These are phyloP conservation scores for Monosporascus sp. DNA, from an alignment of 2,329 filamentous ascomycete species.

Conservation along the genomic window DNA sequence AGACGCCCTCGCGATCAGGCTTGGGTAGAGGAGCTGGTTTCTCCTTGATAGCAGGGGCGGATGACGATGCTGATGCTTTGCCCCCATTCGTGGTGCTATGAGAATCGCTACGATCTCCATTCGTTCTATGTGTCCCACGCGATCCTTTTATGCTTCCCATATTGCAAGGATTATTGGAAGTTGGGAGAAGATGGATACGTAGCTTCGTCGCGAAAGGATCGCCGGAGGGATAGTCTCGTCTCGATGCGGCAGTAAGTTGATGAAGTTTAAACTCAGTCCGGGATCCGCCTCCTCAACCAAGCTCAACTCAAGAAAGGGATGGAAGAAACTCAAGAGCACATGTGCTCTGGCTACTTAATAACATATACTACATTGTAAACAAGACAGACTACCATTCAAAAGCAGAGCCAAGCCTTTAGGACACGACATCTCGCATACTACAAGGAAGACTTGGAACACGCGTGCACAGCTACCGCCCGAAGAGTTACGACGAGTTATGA, in stretches of 20 bases:
- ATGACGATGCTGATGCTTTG: slow-evolving; percentile 7
- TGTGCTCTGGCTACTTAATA: not conserved
- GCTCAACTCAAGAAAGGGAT: too few relatives aligned
- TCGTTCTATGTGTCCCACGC: slow-evolving; percentile 4
- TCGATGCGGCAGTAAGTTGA: too few relatives aligned
- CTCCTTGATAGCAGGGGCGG: slow-evolving; percentile 13
- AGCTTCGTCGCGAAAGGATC: too few relatives aligned
- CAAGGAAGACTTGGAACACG: not conserved
- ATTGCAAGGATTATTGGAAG: not conserved
- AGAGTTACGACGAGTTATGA: not conserved
- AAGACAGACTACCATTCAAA: not conserved
- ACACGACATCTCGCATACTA: not conserved
- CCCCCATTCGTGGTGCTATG: slow-evolving; percentile 10
- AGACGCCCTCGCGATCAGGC: slow-evolving; percentile 28
- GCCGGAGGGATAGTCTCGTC: too few relatives aligned
- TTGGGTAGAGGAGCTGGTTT: slow-evolving; percentile 15
- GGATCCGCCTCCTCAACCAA: too few relatives aligned
- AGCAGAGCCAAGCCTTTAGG: not conserved
- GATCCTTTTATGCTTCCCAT: slow-evolving; percentile 12
- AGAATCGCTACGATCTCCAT: slow-evolving; percentile 5
- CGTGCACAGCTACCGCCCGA: not conserved
- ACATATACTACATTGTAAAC: not conserved
- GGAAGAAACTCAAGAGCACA: not conserved
- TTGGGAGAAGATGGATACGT: too few relatives aligned
- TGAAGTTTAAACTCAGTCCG: too few relatives aligned